Evolutionary conservation across 768 basidiomycete species (phyloP).

Genomic region (Tephrocybe sp.): DNA sequence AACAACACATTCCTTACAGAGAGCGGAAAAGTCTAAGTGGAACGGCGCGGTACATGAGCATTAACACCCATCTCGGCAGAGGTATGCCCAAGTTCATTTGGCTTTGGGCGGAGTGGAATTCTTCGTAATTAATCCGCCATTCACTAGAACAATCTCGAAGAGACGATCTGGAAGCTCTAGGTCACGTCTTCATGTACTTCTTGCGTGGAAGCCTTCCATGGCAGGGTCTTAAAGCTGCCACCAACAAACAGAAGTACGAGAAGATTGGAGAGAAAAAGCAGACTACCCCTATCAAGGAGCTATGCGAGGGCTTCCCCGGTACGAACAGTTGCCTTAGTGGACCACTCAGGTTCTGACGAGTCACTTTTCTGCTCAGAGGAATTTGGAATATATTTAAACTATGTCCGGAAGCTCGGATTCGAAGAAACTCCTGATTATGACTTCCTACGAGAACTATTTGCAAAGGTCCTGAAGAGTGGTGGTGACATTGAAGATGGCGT

Average conservation of each 20-base stretch:
- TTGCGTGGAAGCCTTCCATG: conserved; percentile 94
- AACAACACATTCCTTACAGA: conserved; percentile 98
- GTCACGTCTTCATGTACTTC: conserved; percentile 99
- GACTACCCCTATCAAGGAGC: conserved; percentile 94
- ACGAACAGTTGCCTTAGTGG: conserved; percentile 21
- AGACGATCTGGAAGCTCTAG: conserved; percentile 98
- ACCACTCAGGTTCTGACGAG: conserved; percentile 7
- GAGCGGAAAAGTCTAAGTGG: conserved; percentile 97
- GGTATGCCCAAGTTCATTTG: conserved; percentile 45
- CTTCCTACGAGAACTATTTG: conserved; percentile 92
- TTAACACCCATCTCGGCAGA: conserved; percentile 97
- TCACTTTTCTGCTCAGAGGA: conserved; percentile 61
- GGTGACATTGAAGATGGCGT: conserved; percentile 90
- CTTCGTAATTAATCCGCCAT: conserved; percentile 10
- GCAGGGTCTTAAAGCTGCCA: conserved; percentile 99
- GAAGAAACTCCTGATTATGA: conserved; percentile 99
- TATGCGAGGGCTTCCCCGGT: conserved; percentile 96
- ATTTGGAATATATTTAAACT: conserved; percentile 97
- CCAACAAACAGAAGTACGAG: conserved; percentile 99
- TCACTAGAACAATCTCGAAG: conserved; percentile 80
- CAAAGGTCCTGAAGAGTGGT: conserved; percentile 89
- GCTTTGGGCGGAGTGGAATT: conserved; percentile 5
- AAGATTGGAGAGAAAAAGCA: conserved; percentile 99
- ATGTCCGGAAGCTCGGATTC: conserved; percentile 97
- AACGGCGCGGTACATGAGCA: conserved; percentile 99